A percentile compares a stretch with the other conserved stretches of the same genome.
Conservation (phyloP, 2,329 filamentous ascomycete genomes). For the Neonectria sp. region DNA sequence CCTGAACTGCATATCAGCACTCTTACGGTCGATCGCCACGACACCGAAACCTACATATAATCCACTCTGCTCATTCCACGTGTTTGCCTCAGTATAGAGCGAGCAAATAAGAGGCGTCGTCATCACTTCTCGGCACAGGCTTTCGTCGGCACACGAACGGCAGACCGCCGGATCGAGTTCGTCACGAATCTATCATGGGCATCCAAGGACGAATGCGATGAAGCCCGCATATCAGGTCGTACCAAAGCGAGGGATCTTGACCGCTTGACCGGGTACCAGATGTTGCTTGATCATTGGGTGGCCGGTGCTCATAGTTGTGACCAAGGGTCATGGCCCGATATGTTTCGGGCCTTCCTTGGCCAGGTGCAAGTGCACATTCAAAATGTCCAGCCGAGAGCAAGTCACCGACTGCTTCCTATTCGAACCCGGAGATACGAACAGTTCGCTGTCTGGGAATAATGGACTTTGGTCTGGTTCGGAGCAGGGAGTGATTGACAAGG, state of each 20-base stretch:
- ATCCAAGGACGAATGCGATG: background rate
- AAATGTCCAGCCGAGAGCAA: background rate
- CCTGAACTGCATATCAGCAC: background rate
- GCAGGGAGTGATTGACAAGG: background rate
- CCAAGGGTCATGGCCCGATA: conserved; percentile 2
- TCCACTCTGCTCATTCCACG: conserved; percentile 15
- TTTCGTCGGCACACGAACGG: conserved; percentile 7
- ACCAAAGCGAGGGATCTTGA: background rate
- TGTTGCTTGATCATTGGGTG: conserved; percentile 1
- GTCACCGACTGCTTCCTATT: background rate
- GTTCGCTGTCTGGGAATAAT: background rate
- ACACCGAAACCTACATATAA: background rate
- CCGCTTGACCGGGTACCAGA: conserved; percentile 13
- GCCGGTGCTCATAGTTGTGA: background rate
- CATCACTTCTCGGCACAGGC: background rate
- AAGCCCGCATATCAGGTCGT: background rate
- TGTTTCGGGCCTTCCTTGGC: conserved; percentile 17
- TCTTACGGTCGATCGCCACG: conserved; percentile 4
- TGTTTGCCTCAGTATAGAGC: conserved; percentile 9
- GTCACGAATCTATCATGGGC: background rate
- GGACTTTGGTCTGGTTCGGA: background rate
- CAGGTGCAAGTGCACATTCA: background rate
- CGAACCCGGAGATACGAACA: background rate
- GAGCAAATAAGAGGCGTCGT: conserved; percentile 5
- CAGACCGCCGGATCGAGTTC: conserved; percentile 5